phyloP scores from a whole-genome alignment of 192 early-diverging fungal genomes.

The Ramicandelaber brevisporus region DNA sequence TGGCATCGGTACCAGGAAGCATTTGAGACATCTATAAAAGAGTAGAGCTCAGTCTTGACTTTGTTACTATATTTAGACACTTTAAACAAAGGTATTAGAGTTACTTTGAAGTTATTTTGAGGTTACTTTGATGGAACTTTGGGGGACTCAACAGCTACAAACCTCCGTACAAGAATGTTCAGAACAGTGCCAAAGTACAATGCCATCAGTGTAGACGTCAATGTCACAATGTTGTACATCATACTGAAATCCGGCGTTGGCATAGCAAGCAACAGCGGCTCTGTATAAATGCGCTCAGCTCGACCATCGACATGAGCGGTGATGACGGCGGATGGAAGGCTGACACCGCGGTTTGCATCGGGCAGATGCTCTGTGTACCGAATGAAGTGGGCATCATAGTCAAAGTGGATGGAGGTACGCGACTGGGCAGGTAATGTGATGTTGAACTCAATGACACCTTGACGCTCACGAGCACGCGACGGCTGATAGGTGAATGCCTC shows the following conservation, averaged over 20 bases:
- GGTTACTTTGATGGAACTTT: no score
- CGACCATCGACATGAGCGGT: conserved; percentile 9
- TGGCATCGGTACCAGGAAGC: no score
- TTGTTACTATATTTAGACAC: no score
- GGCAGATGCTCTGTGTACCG: conserved; percentile 92
- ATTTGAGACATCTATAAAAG: no score
- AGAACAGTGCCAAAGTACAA: conserved; percentile 91
- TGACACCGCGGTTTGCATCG: conserved; percentile 89
- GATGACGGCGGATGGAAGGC: conserved; percentile 50
- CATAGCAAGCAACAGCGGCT: conserved; percentile 61
- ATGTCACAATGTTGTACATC: conserved; percentile 97
- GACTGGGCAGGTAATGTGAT: conserved; percentile 42
- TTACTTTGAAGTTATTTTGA: no score
- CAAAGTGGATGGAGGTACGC: conserved; percentile 34
- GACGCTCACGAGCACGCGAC: conserved; percentile 56
- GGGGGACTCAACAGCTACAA: no score
- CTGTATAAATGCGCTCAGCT: conserved; percentile 42
- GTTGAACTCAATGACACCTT: conserved; percentile 47
- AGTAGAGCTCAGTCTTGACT: no score
- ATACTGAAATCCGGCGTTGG: conserved; percentile 96
- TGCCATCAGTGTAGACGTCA: conserved; percentile 86
- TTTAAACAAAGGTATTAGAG: no score
- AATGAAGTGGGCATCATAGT: conserved; percentile 79
- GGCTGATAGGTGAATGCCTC: conserved; percentile 38
- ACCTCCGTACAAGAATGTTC: no score